These are phyloP conservation scores for Picocystis sp. DNA, from an alignment of 163 green algal species.

Conservation along the genomic window DNA sequence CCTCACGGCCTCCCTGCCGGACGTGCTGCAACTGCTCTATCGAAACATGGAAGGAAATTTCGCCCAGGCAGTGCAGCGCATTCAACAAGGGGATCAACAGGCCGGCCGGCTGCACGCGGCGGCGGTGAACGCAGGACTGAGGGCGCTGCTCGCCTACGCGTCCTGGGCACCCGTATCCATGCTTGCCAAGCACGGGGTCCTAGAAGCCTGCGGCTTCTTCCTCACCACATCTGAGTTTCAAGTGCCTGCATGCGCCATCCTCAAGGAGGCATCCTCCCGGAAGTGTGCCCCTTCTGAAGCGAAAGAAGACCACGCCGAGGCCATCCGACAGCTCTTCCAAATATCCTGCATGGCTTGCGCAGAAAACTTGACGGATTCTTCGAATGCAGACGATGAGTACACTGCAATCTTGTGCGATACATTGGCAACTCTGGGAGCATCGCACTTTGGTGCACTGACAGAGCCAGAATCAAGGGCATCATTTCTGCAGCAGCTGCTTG, in stretches of 20 bases:
- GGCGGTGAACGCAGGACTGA: conserved; percentile 42
- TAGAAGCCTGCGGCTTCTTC: conserved; percentile 44
- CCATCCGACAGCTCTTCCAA: too few species aligned
- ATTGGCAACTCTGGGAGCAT: conserved; percentile 28
- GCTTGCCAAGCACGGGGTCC: conserved; percentile 28
- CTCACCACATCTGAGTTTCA: conserved; percentile 36
- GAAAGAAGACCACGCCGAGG: too few species aligned
- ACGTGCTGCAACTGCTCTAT: conserved; percentile 47
- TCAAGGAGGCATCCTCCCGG: conserved; percentile 27
- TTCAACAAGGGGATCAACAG: conserved; percentile 11
- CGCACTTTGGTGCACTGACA: conserved; percentile 24
- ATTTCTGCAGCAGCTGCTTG: conserved; percentile 39
- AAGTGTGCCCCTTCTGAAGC: background rate
- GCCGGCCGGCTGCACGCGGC: conserved; percentile 19
- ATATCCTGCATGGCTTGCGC: too few species aligned
- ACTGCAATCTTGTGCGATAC: conserved; percentile 33
- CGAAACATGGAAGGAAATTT: conserved; percentile 40
- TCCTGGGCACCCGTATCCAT: conserved; percentile 52
- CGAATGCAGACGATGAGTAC: conserved; percentile 27
- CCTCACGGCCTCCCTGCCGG: conserved; percentile 29
- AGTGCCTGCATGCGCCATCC: conserved; percentile 35
- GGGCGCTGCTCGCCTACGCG: conserved; percentile 30
- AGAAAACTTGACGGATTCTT: too few species aligned
- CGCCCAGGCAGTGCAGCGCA: conserved; percentile 15
- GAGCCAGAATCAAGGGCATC: conserved; percentile 1